Percentiles rank a stretch among this genome's conserved stretches.
These are phyloP conservation scores for Trichoderma citrinoviride DNA, from an alignment of 2,329 filamentous ascomycete species.

Conservation along the genomic window DNA sequence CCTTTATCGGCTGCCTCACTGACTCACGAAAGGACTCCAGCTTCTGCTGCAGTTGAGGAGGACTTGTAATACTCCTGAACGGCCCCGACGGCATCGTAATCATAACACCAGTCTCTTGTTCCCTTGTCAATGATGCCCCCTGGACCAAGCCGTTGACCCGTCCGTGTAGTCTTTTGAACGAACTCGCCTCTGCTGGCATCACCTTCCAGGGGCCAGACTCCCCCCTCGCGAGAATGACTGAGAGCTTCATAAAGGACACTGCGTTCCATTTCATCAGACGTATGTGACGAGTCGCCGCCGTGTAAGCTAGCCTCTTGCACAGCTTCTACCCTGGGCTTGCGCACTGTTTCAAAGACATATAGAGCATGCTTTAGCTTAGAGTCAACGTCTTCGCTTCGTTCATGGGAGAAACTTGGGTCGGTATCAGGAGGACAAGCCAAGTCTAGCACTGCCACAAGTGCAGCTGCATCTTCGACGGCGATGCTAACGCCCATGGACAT, in stretches of 20 bases:
- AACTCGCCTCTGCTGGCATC: neutral
- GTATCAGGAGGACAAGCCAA: constrained; percentile 7
- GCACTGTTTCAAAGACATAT: constrained; percentile 14
- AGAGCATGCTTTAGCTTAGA: constrained; percentile 16
- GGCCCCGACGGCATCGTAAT: constrained; percentile 18
- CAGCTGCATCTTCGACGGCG: constrained; percentile 26
- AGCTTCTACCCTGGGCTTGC: constrained; percentile 20
- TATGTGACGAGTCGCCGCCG: constrained; percentile 21
- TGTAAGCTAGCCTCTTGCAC: constrained; percentile 25
- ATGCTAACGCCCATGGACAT: constrained; percentile 27
- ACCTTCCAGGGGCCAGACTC: neutral
- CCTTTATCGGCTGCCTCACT: neutral
- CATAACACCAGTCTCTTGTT: constrained; percentile 22
- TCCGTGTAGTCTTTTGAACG: neutral
- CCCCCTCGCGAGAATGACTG: neutral
- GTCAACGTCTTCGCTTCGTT: no score
- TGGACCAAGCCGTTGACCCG: neutral
- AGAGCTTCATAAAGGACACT: constrained; percentile 21
- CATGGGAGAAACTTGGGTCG: neutral
- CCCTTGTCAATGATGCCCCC: constrained; percentile 17
- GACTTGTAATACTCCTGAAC: constrained; percentile 4
- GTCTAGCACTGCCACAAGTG: constrained; percentile 21
- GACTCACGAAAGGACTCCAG: neutral
- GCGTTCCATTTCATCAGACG: constrained; percentile 8
- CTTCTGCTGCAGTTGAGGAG: neutral